phyloP scores from a whole-genome alignment of 2,329 filamentous ascomycete genomes.

The Pseudocercospora fijiensis region DNA sequence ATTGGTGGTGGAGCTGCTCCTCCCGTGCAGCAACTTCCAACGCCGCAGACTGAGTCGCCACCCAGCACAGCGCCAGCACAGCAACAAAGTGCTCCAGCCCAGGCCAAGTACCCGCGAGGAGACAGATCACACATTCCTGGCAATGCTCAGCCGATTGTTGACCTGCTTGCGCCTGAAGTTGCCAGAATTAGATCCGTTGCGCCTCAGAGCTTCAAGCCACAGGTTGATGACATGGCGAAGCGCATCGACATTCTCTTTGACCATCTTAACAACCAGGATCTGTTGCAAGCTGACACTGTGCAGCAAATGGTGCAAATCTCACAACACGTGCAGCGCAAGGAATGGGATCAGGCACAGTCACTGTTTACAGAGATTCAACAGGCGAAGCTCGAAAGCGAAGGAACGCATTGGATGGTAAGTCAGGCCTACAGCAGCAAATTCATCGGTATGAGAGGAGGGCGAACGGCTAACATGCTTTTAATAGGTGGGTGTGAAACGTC shows the following conservation, averaged over 20 bases:
- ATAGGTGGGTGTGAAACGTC: slow-evolving; percentile 42
- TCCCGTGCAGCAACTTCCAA: slow-evolving; percentile 32
- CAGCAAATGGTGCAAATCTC: slow-evolving; percentile 61
- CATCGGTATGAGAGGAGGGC: not conserved
- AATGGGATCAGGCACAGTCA: slow-evolving; percentile 48
- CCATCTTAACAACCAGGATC: slow-evolving; percentile 91
- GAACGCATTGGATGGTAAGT: slow-evolving; percentile 54
- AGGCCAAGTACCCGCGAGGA: slow-evolving; percentile 55
- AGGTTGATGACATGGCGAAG: slow-evolving; percentile 93
- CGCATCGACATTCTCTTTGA: slow-evolving; percentile 89
- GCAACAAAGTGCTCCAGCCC: slow-evolving; percentile 20
- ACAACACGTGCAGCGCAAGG: slow-evolving; percentile 41
- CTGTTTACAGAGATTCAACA: slow-evolving; percentile 50
- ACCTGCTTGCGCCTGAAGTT: slow-evolving; percentile 80
- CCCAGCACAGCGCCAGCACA: slow-evolving; percentile 11
- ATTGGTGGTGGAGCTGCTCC: slow-evolving; percentile 34
- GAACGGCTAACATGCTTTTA: slow-evolving; percentile 1
- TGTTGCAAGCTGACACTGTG: slow-evolving; percentile 77
- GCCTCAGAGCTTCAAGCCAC: slow-evolving; percentile 78
- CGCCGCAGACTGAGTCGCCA: slow-evolving; percentile 20
- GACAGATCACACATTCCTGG: slow-evolving; percentile 87
- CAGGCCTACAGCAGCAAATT: not conserved
- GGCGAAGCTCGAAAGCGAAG: slow-evolving; percentile 48
- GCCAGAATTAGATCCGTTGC: slow-evolving; percentile 83
- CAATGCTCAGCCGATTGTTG: slow-evolving; percentile 72